Conservation (phyloP, 2,329 filamentous ascomycete genomes). For the Uncinocarpus reesii region DNA sequence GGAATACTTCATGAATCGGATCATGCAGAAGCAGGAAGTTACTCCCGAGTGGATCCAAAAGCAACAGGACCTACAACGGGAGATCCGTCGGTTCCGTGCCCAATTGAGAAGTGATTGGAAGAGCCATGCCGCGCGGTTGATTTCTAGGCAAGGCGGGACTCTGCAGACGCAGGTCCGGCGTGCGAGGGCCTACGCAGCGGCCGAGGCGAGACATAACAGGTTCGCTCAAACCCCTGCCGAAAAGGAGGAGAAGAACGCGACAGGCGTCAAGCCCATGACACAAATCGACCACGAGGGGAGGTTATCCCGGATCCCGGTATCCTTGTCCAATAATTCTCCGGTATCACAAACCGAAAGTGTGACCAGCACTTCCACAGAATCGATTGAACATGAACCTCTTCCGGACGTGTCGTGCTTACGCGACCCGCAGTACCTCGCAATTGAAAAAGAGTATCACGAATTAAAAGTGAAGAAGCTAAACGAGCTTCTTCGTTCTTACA, state of each 20-base stretch:
- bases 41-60: constrained; percentile 98
- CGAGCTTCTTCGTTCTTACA: constrained; percentile 71
- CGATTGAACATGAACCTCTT: constrained; percentile 18
- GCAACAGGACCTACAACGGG: constrained; percentile 73
- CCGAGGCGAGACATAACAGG: constrained; percentile 36
- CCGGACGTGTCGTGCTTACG: constrained; percentile 56
- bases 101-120: constrained; percentile 76
- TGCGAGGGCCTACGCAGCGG: constrained; percentile 63
- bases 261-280: constrained; percentile 7
- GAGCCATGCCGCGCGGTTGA: constrained; percentile 66
- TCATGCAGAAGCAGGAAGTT: constrained; percentile 91
- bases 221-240: neutral
- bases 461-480: constrained; percentile 72
- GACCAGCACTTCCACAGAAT: constrained; percentile 1
- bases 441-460: constrained; percentile 64
- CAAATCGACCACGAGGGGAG: constrained; percentile 24
- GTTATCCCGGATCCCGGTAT: constrained; percentile 14
- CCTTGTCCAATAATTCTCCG: neutral
- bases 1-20: constrained; percentile 97
- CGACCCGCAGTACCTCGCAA: constrained; percentile 62
- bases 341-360: neutral
- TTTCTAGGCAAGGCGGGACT: constrained; percentile 65
- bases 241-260: neutral
- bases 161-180: constrained; percentile 61
- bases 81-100: constrained; percentile 58